Evolutionary conservation across 73 alveolate genomes (phyloP).

Genomic region (Paramecium caudatum): DNA sequence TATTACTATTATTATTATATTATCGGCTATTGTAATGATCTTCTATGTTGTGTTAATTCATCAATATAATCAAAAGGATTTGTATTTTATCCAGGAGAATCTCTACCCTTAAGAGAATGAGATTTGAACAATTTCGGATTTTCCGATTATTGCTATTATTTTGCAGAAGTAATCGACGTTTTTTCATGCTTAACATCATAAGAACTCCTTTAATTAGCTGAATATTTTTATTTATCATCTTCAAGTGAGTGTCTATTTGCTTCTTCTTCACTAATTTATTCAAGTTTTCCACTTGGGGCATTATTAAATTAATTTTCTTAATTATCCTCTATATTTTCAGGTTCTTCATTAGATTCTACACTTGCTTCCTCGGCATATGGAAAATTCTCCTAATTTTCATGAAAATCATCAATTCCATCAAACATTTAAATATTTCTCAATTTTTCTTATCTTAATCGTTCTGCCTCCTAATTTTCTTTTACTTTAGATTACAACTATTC

Average conservation of each 20-base stretch:
- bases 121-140: too few species aligned
- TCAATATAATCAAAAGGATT: too few species aligned
- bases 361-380: not conserved
- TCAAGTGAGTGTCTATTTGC: not conserved
- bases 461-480: not conserved
- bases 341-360: not conserved
- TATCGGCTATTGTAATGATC: too few species aligned
- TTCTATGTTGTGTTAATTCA: too few species aligned
- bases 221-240: not conserved
- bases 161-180: too few species aligned
- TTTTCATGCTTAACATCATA: too few species aligned
- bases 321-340: not conserved
- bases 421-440: not conserved
- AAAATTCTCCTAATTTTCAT: not conserved
- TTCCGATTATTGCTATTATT: not conserved
- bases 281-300: not conserved
- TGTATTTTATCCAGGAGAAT: too few species aligned
- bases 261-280: not conserved
- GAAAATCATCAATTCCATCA: slow-evolving; percentile 1
- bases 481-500: not conserved
- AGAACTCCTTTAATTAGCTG: slow-evolving; percentile 23
- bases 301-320: not conserved
- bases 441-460: not conserved
- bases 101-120: too few species aligned
- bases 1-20: too few species aligned